Evolutionary conservation across 768 basidiomycete genomes (phyloP), one percentile per base, ranked within the genome.

Genomic region (Amanita inopinata): DNA sequence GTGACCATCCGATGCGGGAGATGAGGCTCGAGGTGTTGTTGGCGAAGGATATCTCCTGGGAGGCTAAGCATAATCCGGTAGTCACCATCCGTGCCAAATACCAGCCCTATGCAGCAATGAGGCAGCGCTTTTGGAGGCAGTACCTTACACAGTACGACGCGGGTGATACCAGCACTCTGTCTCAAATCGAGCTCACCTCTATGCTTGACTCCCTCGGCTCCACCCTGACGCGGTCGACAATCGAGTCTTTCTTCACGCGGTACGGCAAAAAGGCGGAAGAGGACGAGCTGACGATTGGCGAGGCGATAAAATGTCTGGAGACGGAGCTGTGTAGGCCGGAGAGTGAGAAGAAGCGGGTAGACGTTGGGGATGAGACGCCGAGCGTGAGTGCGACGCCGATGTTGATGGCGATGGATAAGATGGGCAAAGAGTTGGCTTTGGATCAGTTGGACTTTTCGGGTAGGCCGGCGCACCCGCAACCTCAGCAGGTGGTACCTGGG

Each of bases 191-290:
- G 60, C 70, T 96, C 23, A 87, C 84, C 0, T 87, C 87, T 8
- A 92, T 97, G 87, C 81, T 99, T 32, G 94, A 97, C 63, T 94
- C 93, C 1, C 80, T 99, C 27, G 92, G 92, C 3, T 96, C 92
- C 3, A 98, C 94, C 0, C 74, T 98, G 37, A 85, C 84, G 5
- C 62, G 61, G 0, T 66, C 77, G 33, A 98, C 94, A 1, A 66
- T 96, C 45, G 72, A 83, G 51, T 71, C 72, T 10, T 97, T 94
- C 73, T 97, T 87, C 65, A 74, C 70, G 5, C 72, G 77, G 5
- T 73, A 70, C 53, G 71, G 71, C 44, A 89, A 87, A 59, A 62
- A 70, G 3, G 73, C 80, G 0, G 67, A 69, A 5, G 61, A 66
- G 15, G 92, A 80, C 46, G 82, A 89, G 51, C 63, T 99, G 23